These are phyloP conservation scores for Cercophora sp. DNA, from an alignment of 495 filamentous ascomycete species.

Conservation along the genomic window DNA sequence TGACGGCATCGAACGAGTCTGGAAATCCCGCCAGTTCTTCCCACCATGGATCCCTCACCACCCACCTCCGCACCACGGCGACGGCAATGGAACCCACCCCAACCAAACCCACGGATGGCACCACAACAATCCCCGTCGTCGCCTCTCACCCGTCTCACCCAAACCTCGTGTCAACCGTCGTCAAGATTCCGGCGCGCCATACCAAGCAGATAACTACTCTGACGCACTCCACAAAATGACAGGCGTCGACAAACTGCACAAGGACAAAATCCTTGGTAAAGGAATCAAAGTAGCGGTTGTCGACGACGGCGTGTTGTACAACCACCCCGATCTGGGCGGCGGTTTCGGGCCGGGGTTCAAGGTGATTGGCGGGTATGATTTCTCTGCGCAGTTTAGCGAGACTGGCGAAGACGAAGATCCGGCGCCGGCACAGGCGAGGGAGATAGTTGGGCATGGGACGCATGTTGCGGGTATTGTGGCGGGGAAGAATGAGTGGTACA, in stretches of 20 bases:
- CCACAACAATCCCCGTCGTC: too few species aligned
- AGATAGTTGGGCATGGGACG: conserved; percentile 33
- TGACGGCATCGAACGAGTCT: too few species aligned
- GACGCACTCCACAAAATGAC: conserved; percentile 20
- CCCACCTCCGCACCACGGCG: too few species aligned
- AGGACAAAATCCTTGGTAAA: conserved; percentile 14
- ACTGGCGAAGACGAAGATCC: neutral
- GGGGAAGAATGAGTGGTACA: conserved; percentile 33
- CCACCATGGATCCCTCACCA: too few species aligned
- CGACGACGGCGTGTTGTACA: conserved; percentile 37
- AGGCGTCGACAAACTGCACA: conserved; percentile 17
- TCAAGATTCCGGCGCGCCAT: too few species aligned
- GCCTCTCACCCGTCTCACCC: too few species aligned
- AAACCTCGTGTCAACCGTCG: too few species aligned
- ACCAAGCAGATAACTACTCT: too few species aligned
- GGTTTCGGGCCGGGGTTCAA: neutral
- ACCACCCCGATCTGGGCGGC: neutral
- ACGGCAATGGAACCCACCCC: too few species aligned
- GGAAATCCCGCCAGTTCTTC: too few species aligned
- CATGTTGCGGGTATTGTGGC: conserved; percentile 42
- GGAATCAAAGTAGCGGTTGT: conserved; percentile 23
- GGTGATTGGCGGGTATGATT: conserved; percentile 29
- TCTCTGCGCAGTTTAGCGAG: too few species aligned
- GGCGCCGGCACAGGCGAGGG: neutral
- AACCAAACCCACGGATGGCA: too few species aligned